These are phyloP conservation scores for Gautieria morchelliformis DNA, from an alignment of 768 basidiomycete species.

Conservation along the genomic window DNA sequence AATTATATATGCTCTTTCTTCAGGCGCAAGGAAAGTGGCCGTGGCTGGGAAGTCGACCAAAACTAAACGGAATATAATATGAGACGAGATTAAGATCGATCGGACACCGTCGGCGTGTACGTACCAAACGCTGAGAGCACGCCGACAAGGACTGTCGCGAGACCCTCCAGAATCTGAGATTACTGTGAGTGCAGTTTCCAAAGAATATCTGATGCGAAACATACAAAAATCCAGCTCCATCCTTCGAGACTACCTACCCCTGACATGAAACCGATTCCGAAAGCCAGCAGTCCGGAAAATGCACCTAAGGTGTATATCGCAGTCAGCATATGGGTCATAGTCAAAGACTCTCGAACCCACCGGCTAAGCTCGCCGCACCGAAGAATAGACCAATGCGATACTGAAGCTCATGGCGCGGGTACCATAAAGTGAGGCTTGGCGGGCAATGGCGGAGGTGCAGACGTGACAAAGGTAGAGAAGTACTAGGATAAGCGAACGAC, in stretches of 20 bases:
- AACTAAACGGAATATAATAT: constrained; percentile 28
- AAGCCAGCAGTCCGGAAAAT: constrained; percentile 52
- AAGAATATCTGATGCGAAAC: constrained; percentile 11
- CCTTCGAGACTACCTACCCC: constrained; percentile 36
- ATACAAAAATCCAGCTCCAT: constrained; percentile 64
- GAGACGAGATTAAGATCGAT: background rate
- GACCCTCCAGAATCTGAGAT: constrained; percentile 51
- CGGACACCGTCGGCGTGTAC: constrained; percentile 1
- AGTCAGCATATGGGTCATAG: background rate
- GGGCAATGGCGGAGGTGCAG: too few species aligned
- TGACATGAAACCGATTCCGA: constrained; percentile 43
- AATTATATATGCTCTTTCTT: constrained; percentile 46
- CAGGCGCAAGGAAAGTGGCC: constrained; percentile 49
- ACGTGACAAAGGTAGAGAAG: too few species aligned
- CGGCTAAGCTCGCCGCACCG: constrained; percentile 54
- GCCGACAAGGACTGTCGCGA: constrained; percentile 48
- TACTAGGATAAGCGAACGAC: constrained; percentile 51
- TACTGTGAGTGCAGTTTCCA: background rate
- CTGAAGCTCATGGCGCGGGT: constrained; percentile 52
- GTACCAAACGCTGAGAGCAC: constrained; percentile 41
- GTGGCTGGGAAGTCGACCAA: constrained; percentile 54
- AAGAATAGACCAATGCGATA: constrained; percentile 56
- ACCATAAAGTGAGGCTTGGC: constrained; percentile 50
- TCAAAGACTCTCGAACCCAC: constrained; percentile 14
- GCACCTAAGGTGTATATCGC: constrained; percentile 23